Conservation (phyloP, 306 rosid genomes). For the Trifolium fragiferum region DNA sequence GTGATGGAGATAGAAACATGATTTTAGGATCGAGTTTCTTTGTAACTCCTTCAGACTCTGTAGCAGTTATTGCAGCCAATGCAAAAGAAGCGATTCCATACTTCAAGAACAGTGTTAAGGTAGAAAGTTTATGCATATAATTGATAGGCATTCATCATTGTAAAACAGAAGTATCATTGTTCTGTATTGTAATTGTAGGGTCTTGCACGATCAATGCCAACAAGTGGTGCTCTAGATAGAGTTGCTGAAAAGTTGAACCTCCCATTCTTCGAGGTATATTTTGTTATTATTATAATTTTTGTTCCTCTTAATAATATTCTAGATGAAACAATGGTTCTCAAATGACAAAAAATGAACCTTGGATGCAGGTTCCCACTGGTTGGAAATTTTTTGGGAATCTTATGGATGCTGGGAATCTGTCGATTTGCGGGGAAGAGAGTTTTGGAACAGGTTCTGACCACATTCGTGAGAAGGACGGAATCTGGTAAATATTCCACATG, state of each 20-base stretch:
- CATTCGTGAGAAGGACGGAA: conserved; percentile 98
- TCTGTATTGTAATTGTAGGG: conserved; percentile 61
- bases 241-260: conserved; percentile 89
- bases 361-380: conserved; percentile 89
- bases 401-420: conserved; percentile 96
- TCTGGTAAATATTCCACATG: conserved; percentile 69
- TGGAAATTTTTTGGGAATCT: conserved; percentile 99
- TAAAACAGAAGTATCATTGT: conserved; percentile 26
- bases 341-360: conserved; percentile 40
- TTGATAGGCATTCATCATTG: conserved; percentile 17
- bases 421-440: conserved; percentile 97
- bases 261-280: conserved; percentile 85
- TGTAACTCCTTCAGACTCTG: conserved; percentile 98
- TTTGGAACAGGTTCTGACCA: conserved; percentile 99
- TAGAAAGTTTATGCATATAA: conserved; percentile 40
- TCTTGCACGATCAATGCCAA: conserved; percentile 98
- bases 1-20: conserved; percentile 99
- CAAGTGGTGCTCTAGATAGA: conserved; percentile 92
- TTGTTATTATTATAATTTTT: conserved; percentile 9
- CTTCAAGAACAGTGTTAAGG: conserved; percentile 77
- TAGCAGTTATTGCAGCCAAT: conserved; percentile 94
- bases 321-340: conserved; percentile 37
- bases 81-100: conserved; percentile 90
- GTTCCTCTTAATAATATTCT: conserved; percentile 9
- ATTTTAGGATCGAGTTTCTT: conserved; percentile 84